phyloP scores from a whole-genome alignment of 2,329 filamentous ascomycete genomes.

The Thelonectria discophora region DNA sequence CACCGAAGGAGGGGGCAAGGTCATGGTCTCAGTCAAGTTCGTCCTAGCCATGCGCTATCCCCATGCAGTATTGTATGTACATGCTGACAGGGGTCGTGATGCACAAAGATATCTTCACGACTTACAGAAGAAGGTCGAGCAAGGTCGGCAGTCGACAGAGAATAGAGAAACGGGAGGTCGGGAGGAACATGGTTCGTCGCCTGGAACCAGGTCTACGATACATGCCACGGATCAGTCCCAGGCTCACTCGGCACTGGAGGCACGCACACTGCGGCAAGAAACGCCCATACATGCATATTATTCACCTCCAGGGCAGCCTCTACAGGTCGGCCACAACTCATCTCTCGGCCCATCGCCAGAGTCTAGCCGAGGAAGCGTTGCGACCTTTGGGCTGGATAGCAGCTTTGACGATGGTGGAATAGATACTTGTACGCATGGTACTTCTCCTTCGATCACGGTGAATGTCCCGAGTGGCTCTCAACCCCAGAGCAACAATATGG shows the following conservation, averaged over 20 bases:
- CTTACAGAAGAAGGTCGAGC: conserved; percentile 35
- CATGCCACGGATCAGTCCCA: conserved; percentile 22
- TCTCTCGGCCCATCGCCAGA: conserved; percentile 3
- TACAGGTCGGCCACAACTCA: conserved; percentile 9
- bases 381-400: conserved; percentile 24
- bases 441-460: conserved; percentile 32
- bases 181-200: conserved; percentile 24
- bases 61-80: not conserved
- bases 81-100: conserved; percentile 17
- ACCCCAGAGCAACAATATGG: not conserved
- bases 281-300: conserved; percentile 19
- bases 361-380: conserved; percentile 29
- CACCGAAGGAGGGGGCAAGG: conserved; percentile 40
- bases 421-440: conserved; percentile 19
- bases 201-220: conserved; percentile 18
- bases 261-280: not conserved
- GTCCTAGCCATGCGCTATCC: conserved; percentile 1
- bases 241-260: conserved; percentile 28
- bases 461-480: conserved; percentile 23
- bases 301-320: conserved; percentile 21
- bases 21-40: conserved; percentile 47
- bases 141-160: conserved; percentile 24
- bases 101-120: conserved; percentile 40
- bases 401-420: conserved; percentile 11
- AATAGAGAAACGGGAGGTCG: conserved; percentile 5